A percentile compares a stretch with the other conserved stretches of the same genome.
Conservation (phyloP, 2,329 filamentous ascomycete species). For the Cytospora piceicola region DNA sequence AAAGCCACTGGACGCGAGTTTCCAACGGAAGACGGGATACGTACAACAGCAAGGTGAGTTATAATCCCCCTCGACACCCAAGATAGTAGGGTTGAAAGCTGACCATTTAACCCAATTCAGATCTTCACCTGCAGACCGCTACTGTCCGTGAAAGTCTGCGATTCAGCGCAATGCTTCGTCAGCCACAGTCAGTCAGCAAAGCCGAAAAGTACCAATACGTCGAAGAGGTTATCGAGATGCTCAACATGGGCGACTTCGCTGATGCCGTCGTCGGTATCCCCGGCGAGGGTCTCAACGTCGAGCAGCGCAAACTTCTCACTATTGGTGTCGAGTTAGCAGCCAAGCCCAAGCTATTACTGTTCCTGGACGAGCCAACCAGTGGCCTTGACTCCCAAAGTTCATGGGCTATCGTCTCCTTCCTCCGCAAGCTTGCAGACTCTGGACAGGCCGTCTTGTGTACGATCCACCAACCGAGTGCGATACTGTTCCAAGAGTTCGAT, state of each 20-base stretch:
- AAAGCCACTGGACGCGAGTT: conserved; percentile 55
- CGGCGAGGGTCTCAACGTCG: conserved; percentile 63
- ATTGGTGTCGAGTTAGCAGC: conserved; percentile 64
- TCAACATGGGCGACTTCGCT: conserved; percentile 69
- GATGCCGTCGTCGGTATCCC: conserved; percentile 67
- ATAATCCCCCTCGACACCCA: neutral
- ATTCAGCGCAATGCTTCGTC: conserved; percentile 62
- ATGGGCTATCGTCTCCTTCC: conserved; percentile 65
- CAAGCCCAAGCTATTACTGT: conserved; percentile 61
- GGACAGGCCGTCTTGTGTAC: conserved; percentile 60
- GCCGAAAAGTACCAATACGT: conserved; percentile 65
- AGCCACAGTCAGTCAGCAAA: conserved; percentile 56
- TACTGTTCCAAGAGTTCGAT: conserved; percentile 61
- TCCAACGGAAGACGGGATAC: conserved; percentile 69
- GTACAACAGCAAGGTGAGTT: conserved; percentile 64
- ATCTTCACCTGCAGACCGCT: conserved; percentile 59
- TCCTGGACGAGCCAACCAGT: conserved; percentile 64
- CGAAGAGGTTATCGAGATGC: conserved; percentile 67
- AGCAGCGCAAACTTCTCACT: conserved; percentile 64
- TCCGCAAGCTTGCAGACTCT: conserved; percentile 62
- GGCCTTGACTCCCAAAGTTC: conserved; percentile 67
- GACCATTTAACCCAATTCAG: conserved; percentile 34
- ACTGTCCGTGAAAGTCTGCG: conserved; percentile 59
- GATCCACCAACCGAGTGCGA: conserved; percentile 58
- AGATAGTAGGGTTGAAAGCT: neutral